Base-by-base conservation (phyloP, 148 eudicot species). In the Cornus suecica region DNA sequence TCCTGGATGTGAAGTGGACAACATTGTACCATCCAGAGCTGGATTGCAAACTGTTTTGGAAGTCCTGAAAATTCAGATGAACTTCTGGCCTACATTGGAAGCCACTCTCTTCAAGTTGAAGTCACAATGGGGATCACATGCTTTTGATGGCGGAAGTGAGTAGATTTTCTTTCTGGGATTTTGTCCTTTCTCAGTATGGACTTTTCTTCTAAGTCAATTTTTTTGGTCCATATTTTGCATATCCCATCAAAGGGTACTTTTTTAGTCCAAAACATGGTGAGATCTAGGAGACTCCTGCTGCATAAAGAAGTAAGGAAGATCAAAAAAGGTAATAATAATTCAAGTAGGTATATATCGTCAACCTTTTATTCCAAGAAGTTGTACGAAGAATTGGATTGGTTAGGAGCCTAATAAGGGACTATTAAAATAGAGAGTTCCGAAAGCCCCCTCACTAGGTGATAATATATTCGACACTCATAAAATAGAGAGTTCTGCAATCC, bases 31-130 rank as follows among this genome's bases (percentile, higher is more conserved):
- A 5, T 74, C 97, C 51, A 84, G 74, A 75, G 71, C 94, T 72
- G 95, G 99, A 71, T 62, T 92, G 78, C 82, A 80, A 61, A 82
- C 96, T 75, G 87, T 92, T 75, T 73, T 90, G 62, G 91, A 92
- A 68, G 99, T 92, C 27, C 37, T 89, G 77, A 86, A 84, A 80
- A 88, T 92, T 78, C 99, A 94, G 77, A 83, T 67, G 78, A 83
- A 77, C 73, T 90, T 81, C 83, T 94, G 99, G 99, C 88, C 96
- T 30, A 68, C 85, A 31, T 80, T 92, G 69, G 81, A 62, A 79
- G 51, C 88, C 22, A 78, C 70, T 85, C 68, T 82, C 8, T 72
- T 84, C 26, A 76, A 84, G 29, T 77, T 92, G 83, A 89, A 79
- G 69, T 76, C 83, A 64, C 77, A 81, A 78, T 94, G 92, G 99